Evolutionary conservation across 139 green algal species (phyloP).

Genomic region (Auxenochlorella protothecoides): DNA sequence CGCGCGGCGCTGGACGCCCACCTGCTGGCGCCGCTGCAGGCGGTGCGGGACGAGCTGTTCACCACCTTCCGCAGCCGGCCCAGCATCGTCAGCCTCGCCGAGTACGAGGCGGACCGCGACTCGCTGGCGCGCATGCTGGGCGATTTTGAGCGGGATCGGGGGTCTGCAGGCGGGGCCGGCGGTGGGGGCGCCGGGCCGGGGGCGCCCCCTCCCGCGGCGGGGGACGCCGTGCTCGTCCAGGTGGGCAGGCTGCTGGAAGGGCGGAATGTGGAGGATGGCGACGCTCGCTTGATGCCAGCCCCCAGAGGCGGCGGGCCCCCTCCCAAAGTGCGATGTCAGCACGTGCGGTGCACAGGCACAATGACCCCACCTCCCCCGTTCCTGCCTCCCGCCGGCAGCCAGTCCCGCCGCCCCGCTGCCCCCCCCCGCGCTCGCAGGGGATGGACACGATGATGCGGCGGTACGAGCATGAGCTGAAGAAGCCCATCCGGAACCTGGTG

Average conservation of each 20-base stretch:
- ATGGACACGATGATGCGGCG: conserved; percentile 60
- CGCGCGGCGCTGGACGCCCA: conserved; percentile 29
- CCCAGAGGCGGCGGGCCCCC: no score
- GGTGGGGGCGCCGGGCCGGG: no score
- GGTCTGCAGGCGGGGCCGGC: no score
- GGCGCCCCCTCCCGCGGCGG: no score
- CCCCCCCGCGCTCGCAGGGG: conserved; percentile 6
- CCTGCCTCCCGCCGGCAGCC: neutral
- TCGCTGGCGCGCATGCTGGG: conserved; percentile 70
- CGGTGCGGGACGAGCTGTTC: conserved; percentile 66
- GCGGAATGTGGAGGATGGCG: no score
- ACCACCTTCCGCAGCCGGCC: conserved; percentile 58
- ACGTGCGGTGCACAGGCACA: neutral
- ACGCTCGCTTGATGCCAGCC: no score
- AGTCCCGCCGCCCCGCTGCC: neutral
- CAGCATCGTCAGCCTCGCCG: conserved; percentile 41
- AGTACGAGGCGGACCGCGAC: conserved; percentile 59
- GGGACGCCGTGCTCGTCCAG: no score
- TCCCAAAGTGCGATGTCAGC: no score
- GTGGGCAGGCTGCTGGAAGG: no score
- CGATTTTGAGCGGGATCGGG: conserved; percentile 58
- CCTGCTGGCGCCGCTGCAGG: conserved; percentile 51
- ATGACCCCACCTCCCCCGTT: neutral
- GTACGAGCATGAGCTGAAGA: conserved; percentile 75
- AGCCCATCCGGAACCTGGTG: conserved; percentile 60